Base-by-base conservation (phyloP, 2,329 filamentous ascomycete species). In the Plectosphaerella cucumerina region DNA sequence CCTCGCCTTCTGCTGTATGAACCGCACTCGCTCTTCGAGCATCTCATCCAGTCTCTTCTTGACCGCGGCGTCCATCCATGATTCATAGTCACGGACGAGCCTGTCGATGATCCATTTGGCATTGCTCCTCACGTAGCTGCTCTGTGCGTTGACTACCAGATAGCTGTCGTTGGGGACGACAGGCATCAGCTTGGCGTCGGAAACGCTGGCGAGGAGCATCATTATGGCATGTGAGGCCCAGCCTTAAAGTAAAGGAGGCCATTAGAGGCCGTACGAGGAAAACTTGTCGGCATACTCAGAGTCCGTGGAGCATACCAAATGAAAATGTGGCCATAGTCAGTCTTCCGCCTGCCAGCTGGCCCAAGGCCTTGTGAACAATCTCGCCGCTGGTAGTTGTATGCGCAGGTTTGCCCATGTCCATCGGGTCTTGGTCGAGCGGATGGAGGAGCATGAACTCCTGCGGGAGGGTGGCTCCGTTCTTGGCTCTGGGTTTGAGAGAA, bases 21-120 rank as follows among this genome's bases (percentile, higher is more conserved):
- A 26, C 23, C 23, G 44, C 48, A 50, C 47, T 31, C 47, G 49
- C 46, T 59, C 55, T 49, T 18, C 51, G 50, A 22, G 50, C 46
- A 50, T 51, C 20, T 47, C 37, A 17, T 62, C 52, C 22, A 50
- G 18, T 26, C 17, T 44, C 22, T 22, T 21, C 43, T 17, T 44
- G 43, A 26, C 26, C 21, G n/a, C 48, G 17, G 48, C 49, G 21
- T 59, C 31, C n/a, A 55, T 59, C 63, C 64, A 69, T 31, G 47
- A 52, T 11, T 73, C 67, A 33, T 65, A 69, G 55, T 76, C 72
- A 21, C 73, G 61, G 6, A 75, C 53, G 1, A 76, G 60, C 0
- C 73, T 61, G 0, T 71, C 72, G 11, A 76, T 57, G 5, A 75
- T 59, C 72, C 72, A 77, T 18, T 59, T 66, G 12, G 60, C 59